Percentiles rank a stretch among this genome's conserved stretches.
phyloP scores from a whole-genome alignment of 2,329 filamentous ascomycete genomes.

The Didymellaceae sp. region DNA sequence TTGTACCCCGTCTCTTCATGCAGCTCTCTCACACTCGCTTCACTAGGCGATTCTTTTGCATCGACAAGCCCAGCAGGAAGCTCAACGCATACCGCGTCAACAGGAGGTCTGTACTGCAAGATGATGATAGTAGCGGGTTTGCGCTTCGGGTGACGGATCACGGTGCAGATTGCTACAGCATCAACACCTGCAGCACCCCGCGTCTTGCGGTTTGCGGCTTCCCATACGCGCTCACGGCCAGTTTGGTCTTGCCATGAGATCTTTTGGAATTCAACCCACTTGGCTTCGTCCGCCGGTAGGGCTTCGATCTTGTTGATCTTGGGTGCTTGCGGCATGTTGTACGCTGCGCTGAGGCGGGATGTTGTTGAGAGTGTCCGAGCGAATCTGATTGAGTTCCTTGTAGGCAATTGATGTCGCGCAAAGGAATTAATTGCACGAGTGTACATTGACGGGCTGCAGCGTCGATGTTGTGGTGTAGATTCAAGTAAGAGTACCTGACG shows the following conservation, averaged over 20 bases:
- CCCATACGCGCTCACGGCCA: constrained; percentile 57
- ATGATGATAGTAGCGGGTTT: constrained; percentile 62
- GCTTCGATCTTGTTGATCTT: constrained; percentile 51
- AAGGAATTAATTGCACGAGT: not conserved
- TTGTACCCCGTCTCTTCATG: constrained; percentile 70
- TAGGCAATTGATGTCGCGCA: not conserved
- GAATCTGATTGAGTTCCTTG: not conserved
- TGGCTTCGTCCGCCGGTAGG: constrained; percentile 59
- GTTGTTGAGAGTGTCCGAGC: constrained; percentile 21
- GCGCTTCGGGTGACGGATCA: constrained; percentile 56
- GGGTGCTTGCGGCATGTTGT: constrained; percentile 42
- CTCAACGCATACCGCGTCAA: constrained; percentile 65
- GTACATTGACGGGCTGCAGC: constrained; percentile 14
- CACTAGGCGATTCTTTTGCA: constrained; percentile 61
- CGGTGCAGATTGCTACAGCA: constrained; percentile 65
- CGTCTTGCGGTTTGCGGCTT: constrained; percentile 59
- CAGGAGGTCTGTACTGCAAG: constrained; percentile 66
- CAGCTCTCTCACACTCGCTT: constrained; percentile 64
- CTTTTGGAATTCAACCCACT: constrained; percentile 64
- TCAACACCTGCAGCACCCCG: constrained; percentile 64
- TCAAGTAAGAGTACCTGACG: constrained; percentile 13
- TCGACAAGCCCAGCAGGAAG: constrained; percentile 67
- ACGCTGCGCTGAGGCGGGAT: constrained; percentile 25
- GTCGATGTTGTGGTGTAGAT: not conserved
- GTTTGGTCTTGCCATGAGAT: constrained; percentile 59